Evolutionary conservation across 2,329 filamentous ascomycete species (phyloP).

Genomic region (Ophiostoma montium): DNA sequence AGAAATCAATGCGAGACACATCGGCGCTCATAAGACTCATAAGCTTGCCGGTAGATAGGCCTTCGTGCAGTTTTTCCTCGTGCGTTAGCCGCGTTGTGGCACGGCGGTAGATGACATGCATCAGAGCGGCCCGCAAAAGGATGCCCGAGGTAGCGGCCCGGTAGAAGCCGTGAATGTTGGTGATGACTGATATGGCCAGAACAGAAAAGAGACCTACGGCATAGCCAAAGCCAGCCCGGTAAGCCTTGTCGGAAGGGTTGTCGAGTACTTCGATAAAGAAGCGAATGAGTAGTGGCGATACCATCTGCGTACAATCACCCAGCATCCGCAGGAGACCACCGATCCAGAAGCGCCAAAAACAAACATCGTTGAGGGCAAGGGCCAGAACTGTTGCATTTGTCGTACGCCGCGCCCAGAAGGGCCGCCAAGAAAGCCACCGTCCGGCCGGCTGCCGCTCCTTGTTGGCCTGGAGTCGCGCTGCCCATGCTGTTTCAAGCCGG

Average conservation of each 20-base stretch:
- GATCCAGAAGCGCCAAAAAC: slow-evolving; percentile 19
- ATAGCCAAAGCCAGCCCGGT: slow-evolving; percentile 15
- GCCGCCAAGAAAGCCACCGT: slow-evolving; percentile 9
- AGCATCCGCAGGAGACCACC: slow-evolving; percentile 17
- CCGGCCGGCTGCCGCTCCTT: slow-evolving; percentile 2
- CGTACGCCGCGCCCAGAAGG: slow-evolving; percentile 17
- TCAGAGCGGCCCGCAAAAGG: slow-evolving; percentile 3
- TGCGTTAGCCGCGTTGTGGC: slow-evolving; percentile 14
- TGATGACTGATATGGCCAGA: slow-evolving; percentile 16
- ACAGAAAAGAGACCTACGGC: slow-evolving; percentile 16
- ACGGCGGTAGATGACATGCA: slow-evolving; percentile 12
- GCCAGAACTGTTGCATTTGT: slow-evolving; percentile 17
- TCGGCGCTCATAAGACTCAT: slow-evolving; percentile 22
- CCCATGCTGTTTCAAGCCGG: slow-evolving; percentile 14
- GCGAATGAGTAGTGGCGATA: slow-evolving; percentile 17
- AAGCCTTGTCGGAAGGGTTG: slow-evolving; percentile 14
- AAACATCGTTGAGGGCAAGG: slow-evolving; percentile 19
- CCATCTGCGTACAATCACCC: slow-evolving; percentile 16
- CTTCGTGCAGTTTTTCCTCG: slow-evolving; percentile 12
- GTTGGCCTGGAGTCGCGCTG: slow-evolving; percentile 13
- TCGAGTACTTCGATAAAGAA: slow-evolving; percentile 14
- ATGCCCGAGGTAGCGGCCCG: slow-evolving; percentile 10
- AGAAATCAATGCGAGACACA: slow-evolving; percentile 20
- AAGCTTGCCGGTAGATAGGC: slow-evolving; percentile 17
- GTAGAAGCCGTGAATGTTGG: slow-evolving; percentile 18